Conservation (phyloP, 148 eudicot species). For the Silene latifolia region DNA sequence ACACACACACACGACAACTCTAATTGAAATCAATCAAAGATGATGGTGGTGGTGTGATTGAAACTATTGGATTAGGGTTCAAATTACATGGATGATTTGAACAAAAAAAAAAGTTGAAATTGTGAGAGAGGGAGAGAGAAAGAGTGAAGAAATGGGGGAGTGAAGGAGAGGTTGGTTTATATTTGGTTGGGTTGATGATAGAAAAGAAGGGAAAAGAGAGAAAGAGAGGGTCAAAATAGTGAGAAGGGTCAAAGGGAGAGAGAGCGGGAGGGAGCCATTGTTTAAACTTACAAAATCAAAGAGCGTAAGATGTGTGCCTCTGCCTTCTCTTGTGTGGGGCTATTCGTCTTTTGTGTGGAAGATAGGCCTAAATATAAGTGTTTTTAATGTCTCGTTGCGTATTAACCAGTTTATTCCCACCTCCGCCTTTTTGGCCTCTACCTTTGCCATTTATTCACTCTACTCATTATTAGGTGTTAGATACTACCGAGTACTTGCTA, state of each 20-base stretch:
- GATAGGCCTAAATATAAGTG: no score
- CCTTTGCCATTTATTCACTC: no score
- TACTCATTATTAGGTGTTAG: no score
- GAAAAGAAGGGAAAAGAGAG: neutral
- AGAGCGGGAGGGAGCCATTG: constrained; percentile 54
- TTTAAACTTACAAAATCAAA: constrained; percentile 48
- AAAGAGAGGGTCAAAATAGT: neutral
- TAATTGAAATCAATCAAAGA: neutral
- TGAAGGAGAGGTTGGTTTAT: neutral
- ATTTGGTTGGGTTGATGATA: neutral
- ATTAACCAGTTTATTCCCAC: no score
- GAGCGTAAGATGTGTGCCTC: no score
- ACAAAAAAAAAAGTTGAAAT: neutral
- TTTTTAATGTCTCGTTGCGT: no score
- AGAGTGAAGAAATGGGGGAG: neutral
- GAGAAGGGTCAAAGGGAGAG: constrained; percentile 1
- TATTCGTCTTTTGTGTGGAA: no score
- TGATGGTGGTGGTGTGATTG: constrained; percentile 2
- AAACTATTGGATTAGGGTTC: neutral
- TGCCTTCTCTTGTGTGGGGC: no score
- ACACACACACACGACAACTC: constrained; percentile 9
- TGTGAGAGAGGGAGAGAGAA: neutral
- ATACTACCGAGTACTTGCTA: no score
- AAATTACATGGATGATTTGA: neutral
- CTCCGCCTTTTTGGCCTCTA: no score